Percentiles rank a stretch among this genome's conserved stretches.
Evolutionary conservation across 495 filamentous ascomycete species (phyloP).

Genomic region (Penicillium malachiteum): DNA sequence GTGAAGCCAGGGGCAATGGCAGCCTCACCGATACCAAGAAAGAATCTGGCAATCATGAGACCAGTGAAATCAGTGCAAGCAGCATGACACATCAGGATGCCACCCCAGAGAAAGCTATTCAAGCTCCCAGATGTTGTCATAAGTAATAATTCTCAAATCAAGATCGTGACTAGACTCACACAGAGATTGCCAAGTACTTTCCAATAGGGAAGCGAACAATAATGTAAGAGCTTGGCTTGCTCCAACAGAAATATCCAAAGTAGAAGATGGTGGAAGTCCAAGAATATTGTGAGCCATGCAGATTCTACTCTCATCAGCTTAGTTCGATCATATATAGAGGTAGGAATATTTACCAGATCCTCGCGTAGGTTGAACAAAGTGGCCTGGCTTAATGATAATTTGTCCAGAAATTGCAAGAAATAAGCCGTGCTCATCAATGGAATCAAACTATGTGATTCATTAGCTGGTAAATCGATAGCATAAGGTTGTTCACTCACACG

Average conservation of each 20-base stretch:
- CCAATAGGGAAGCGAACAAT: constrained; percentile 57
- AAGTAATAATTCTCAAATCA: neutral
- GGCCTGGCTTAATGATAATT: constrained; percentile 55
- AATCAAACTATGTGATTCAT: constrained; percentile 35
- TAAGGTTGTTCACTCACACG: constrained; percentile 18
- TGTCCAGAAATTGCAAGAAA: constrained; percentile 57
- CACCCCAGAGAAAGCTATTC: constrained; percentile 39
- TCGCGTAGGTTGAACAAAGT: constrained; percentile 47
- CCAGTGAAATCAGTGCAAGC: constrained; percentile 51
- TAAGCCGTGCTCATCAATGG: constrained; percentile 47
- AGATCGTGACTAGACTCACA: constrained; percentile 18
- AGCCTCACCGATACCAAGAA: constrained; percentile 58
- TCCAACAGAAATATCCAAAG: constrained; percentile 52
- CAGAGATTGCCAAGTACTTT: constrained; percentile 44
- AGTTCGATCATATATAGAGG: neutral
- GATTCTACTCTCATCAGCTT: constrained; percentile 18
- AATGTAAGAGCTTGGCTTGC: constrained; percentile 53
- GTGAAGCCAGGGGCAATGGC: constrained; percentile 34
- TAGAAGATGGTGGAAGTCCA: constrained; percentile 53
- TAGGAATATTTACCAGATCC: constrained; percentile 31
- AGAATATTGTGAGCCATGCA: constrained; percentile 44
- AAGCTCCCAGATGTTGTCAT: neutral
- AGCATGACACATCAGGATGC: constrained; percentile 38
- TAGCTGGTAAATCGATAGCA: neutral
- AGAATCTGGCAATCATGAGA: constrained; percentile 50